These are phyloP conservation scores for Hansenula anomala DNA, from an alignment of 1,139 yeast genomes.

Conservation along the genomic window DNA sequence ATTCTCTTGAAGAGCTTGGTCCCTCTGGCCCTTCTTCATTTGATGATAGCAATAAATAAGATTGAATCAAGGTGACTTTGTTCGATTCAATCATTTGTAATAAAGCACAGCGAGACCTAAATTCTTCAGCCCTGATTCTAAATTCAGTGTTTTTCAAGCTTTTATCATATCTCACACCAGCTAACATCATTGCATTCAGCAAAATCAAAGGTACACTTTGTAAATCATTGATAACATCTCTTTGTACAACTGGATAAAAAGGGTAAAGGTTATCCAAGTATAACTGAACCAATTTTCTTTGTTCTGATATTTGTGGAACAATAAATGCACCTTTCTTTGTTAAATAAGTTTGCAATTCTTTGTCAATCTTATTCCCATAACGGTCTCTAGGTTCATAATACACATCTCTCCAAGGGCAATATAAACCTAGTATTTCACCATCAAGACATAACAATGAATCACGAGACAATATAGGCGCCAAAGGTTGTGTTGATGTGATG, in stretches of 20 bases:
- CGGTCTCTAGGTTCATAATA: neutral
- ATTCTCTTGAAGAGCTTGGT: conserved; percentile 4
- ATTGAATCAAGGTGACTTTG: conserved; percentile 8
- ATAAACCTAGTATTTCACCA: conserved; percentile 10
- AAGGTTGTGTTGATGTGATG: conserved; percentile 10
- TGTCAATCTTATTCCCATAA: conserved; percentile 3
- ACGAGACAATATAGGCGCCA: conserved; percentile 9
- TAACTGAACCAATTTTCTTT: conserved; percentile 2
- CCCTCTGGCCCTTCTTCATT: conserved; percentile 11
- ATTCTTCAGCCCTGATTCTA: conserved; percentile 5
- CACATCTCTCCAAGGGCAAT: conserved; percentile 9
- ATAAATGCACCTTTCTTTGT: conserved; percentile 8
- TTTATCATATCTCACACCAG: conserved; percentile 4
- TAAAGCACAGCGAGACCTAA: conserved; percentile 2
- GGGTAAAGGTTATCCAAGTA: conserved; percentile 7
- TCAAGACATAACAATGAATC: conserved; percentile 9
- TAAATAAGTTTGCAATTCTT: conserved; percentile 4
- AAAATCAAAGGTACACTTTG: conserved; percentile 4
- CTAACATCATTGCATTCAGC: conserved; percentile 7
- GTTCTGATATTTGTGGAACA: conserved; percentile 3
- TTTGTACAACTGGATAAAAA: conserved; percentile 6
- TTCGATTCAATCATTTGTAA: conserved; percentile 8
- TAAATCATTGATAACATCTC: neutral
- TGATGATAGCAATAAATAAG: conserved; percentile 5
- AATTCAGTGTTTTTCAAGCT: neutral